Percentiles rank a stretch among this genome's conserved stretches.
phyloP scores from a whole-genome alignment of 306 rosid species.

The Inga leiocalycina region DNA sequence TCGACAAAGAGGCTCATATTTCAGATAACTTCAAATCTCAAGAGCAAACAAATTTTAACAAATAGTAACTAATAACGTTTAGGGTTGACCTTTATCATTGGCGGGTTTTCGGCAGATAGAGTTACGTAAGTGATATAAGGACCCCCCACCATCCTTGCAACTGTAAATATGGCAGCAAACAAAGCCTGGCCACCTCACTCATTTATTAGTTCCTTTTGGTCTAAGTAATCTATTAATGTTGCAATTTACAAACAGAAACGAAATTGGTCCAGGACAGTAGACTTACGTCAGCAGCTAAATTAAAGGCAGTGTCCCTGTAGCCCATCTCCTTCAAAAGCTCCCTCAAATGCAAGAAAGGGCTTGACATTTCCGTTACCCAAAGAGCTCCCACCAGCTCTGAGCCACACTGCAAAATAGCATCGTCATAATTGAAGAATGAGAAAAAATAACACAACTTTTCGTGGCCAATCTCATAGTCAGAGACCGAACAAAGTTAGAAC shows the following conservation, averaged over 20 bases:
- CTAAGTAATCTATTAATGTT: neutral
- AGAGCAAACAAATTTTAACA: neutral
- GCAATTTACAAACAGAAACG: neutral
- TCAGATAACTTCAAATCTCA: neutral
- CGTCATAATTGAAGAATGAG: neutral
- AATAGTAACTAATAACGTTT: neutral
- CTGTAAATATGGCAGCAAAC: conserved; percentile 76
- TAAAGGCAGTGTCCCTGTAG: conserved; percentile 65
- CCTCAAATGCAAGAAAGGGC: conserved; percentile 87
- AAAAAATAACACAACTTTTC: neutral
- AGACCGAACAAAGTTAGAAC: neutral
- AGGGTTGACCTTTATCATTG: conserved; percentile 67
- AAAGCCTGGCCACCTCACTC: conserved; percentile 46
- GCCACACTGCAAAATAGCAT: conserved; percentile 56
- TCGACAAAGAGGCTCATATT: neutral
- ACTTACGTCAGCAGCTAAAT: conserved; percentile 79
- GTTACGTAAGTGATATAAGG: conserved; percentile 68
- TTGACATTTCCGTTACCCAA: conserved; percentile 87
- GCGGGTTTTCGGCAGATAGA: conserved; percentile 61
- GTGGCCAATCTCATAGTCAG: neutral
- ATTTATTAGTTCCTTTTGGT: conserved; percentile 7
- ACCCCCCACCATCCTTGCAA: conserved; percentile 79
- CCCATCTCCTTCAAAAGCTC: conserved; percentile 85
- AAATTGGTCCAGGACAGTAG: neutral
- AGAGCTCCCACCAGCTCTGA: conserved; percentile 75